These are phyloP conservation scores for Podaxis sp. DNA, from an alignment of 768 basidiomycete genomes.

Conservation along the genomic window DNA sequence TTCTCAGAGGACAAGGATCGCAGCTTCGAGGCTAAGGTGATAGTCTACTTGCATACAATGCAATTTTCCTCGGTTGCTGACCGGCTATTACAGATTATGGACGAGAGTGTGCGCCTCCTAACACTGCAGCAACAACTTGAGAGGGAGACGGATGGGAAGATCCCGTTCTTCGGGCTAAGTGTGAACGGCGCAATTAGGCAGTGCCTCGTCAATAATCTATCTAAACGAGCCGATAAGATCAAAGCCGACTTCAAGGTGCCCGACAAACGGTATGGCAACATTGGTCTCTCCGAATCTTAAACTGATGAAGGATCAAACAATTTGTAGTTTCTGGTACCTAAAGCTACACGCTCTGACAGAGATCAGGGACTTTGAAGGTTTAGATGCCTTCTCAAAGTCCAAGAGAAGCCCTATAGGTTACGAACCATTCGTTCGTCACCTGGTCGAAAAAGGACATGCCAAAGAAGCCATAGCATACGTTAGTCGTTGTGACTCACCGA, in stretches of 20 bases:
- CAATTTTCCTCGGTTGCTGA: not conserved
- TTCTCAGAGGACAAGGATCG: conserved; percentile 95
- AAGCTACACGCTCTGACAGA: conserved; percentile 83
- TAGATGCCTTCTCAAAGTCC: conserved; percentile 84
- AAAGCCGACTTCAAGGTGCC: conserved; percentile 91
- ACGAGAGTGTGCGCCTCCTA: conserved; percentile 79
- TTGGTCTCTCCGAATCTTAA: not conserved
- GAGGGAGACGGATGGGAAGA: conserved; percentile 77
- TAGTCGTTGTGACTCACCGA: conserved; percentile 78
- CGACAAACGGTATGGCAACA: conserved; percentile 76
- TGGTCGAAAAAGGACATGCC: conserved; percentile 69
- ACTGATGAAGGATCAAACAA: not conserved
- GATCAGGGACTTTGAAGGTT: conserved; percentile 80
- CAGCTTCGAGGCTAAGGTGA: conserved; percentile 85
- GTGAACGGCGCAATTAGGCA: conserved; percentile 83
- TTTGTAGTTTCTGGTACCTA: conserved; percentile 84
- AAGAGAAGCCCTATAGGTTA: conserved; percentile 95
- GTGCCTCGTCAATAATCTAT: conserved; percentile 76
- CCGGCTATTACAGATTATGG: conserved; percentile 69
- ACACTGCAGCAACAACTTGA: conserved; percentile 84
- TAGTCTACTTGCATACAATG: not conserved
- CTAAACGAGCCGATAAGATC: conserved; percentile 87
- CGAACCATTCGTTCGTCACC: conserved; percentile 82
- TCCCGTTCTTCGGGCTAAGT: conserved; percentile 79
- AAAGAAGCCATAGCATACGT: conserved; percentile 83